Conservation (phyloP, 2,329 filamentous ascomycete genomes). For the Penicillium brasilianum region DNA sequence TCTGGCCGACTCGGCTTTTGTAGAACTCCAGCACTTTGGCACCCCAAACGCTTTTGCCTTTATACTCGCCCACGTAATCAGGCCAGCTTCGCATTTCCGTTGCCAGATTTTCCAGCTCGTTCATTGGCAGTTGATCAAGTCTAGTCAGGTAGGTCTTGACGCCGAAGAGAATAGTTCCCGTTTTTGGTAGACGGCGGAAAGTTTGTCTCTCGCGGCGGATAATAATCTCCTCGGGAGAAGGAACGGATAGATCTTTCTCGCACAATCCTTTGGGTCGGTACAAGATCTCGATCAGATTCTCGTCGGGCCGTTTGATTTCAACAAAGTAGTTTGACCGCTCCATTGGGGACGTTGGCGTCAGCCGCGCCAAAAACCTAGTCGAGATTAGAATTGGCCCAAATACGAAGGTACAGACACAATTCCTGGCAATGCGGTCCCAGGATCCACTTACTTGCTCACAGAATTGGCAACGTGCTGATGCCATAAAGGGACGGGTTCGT, state of each 20-base stretch:
- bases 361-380: slow-evolving; percentile 52
- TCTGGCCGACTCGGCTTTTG: slow-evolving; percentile 29
- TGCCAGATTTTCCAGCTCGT: slow-evolving; percentile 49
- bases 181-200: slow-evolving; percentile 53
- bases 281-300: slow-evolving; percentile 49
- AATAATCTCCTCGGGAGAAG: slow-evolving; percentile 48
- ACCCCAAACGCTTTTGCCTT: slow-evolving; percentile 53
- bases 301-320: slow-evolving; percentile 49
- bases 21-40: slow-evolving; percentile 45
- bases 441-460: slow-evolving; percentile 46
- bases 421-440: not conserved
- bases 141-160: slow-evolving; percentile 55
- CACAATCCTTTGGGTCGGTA: slow-evolving; percentile 51
- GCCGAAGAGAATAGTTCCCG: slow-evolving; percentile 55
- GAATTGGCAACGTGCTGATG: slow-evolving; percentile 51
- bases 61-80: slow-evolving; percentile 51
- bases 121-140: slow-evolving; percentile 47
- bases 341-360: slow-evolving; percentile 52
- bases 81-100: slow-evolving; percentile 55
- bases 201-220: slow-evolving; percentile 58
- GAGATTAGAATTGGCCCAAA: slow-evolving; percentile 10
- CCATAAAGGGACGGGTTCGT: slow-evolving; percentile 56
- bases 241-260: slow-evolving; percentile 43
- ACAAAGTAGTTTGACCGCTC: slow-evolving; percentile 58
- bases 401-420: not conserved